Conservation (phyloP, 2,329 filamentous ascomycete genomes). For the Lasiodiplodia hormozganensis region DNA sequence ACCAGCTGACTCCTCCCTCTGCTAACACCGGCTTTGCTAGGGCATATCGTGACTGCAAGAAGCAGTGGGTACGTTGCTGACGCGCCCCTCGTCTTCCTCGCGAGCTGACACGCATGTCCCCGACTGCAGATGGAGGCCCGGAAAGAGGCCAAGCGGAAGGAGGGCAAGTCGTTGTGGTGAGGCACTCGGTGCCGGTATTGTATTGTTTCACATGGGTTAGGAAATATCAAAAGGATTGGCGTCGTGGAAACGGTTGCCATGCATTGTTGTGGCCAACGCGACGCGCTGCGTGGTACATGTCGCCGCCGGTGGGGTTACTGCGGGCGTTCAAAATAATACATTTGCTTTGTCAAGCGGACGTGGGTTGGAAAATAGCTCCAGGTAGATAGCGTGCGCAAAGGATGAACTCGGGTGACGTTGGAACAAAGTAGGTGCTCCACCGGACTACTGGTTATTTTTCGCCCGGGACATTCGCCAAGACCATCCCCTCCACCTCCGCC, state of each 20-base stretch:
- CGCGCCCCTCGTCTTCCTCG: slow-evolving; percentile 30
- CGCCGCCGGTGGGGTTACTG: neutral
- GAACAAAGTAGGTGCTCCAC: slow-evolving; percentile 26
- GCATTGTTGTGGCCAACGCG: neutral
- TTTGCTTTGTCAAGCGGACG: neutral
- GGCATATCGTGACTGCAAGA: slow-evolving; percentile 93
- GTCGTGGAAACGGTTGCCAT: neutral
- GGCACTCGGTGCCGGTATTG: neutral
- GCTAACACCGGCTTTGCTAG: slow-evolving; percentile 53
- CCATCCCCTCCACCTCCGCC: neutral
- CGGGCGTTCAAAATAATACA: neutral
- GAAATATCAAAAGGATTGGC: slow-evolving; percentile 7
- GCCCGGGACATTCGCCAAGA: slow-evolving; percentile 8
- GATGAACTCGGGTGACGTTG: slow-evolving; percentile 9
- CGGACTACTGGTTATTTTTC: neutral
- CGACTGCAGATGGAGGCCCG: slow-evolving; percentile 51
- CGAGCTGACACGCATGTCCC: neutral
- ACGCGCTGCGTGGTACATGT: neutral
- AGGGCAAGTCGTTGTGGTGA: slow-evolving; percentile 24
- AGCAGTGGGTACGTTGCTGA: slow-evolving; percentile 76
- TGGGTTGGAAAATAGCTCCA: neutral
- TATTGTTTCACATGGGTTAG: slow-evolving; percentile 20
- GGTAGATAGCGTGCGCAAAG: neutral
- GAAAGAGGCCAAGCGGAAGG: slow-evolving; percentile 50
- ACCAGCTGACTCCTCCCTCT: neutral